These are phyloP conservation scores for Diutina scorzettiae DNA, from an alignment of 1,139 yeast genomes.

Conservation along the genomic window DNA sequence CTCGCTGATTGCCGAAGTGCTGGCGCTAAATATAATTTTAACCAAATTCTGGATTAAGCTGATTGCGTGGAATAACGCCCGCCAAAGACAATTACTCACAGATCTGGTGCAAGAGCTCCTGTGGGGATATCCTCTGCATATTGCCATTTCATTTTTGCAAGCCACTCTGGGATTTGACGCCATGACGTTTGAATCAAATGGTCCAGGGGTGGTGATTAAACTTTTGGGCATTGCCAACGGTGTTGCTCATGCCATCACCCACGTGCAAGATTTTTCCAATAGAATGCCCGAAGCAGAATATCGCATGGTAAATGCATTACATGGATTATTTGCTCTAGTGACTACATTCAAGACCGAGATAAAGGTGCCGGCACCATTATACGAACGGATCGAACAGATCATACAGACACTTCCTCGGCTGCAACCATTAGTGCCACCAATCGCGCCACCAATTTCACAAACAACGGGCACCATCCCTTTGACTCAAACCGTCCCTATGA, in stretches of 20 bases:
- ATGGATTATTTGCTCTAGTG: neutral
- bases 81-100: neutral
- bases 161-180: neutral
- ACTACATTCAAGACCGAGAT: neutral
- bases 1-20: neutral
- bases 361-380: conserved; percentile 3
- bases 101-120: neutral
- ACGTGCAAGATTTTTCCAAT: neutral
- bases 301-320: neutral
- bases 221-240: neutral
- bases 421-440: no score
- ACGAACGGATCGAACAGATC: neutral
- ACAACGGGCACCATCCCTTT: no score
- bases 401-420: neutral
- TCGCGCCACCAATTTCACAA: no score
- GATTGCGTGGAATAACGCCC: conserved; percentile 1
- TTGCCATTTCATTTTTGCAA: neutral
- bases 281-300: neutral
- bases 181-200: neutral
- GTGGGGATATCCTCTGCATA: neutral
- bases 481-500: no score
- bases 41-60: conserved; percentile 3
- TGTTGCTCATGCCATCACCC: conserved; percentile 1
- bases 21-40: conserved; percentile 1
- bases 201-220: conserved; percentile 4